A percentile compares a stretch with the other conserved stretches of the same genome.
phyloP scores from a whole-genome alignment of 2,329 filamentous ascomycete genomes.

The Lojkania enalia region DNA sequence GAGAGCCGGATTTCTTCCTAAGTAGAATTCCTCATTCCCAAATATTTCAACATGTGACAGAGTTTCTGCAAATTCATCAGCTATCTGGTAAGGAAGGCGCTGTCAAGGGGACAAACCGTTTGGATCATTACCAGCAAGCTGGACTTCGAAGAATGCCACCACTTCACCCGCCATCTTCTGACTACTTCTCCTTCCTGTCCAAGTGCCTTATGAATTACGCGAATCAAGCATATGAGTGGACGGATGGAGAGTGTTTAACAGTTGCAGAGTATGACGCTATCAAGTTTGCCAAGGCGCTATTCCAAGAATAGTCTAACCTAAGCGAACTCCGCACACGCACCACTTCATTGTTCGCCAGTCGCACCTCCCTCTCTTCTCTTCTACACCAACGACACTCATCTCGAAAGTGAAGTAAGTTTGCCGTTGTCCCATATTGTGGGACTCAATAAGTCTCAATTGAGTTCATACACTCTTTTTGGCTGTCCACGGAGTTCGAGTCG shows the following conservation, averaged over 20 bases:
- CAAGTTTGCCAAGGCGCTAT: constrained; percentile 12
- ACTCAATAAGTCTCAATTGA: constrained; percentile 29
- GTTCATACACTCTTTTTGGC: constrained; percentile 11
- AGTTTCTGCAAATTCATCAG: constrained; percentile 29
- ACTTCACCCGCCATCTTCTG: constrained; percentile 28
- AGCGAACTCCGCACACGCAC: constrained; percentile 35
- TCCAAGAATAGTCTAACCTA: constrained; percentile 9
- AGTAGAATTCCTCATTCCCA: constrained; percentile 41
- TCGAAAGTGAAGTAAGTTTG: constrained; percentile 48
- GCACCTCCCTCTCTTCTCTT: constrained; percentile 31
- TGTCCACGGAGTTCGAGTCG: constrained; percentile 9
- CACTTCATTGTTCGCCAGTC: constrained; percentile 6
- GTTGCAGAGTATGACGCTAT: constrained; percentile 5
- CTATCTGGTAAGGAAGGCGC: background rate
- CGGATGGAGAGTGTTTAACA: too few species aligned
- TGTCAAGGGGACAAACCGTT: constrained; percentile 20
- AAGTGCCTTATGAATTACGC: too few species aligned
- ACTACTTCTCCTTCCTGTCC: background rate
- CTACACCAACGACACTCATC: constrained; percentile 48
- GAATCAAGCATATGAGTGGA: too few species aligned
- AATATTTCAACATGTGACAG: constrained; percentile 33
- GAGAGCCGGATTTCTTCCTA: constrained; percentile 37
- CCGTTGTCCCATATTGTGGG: constrained; percentile 4
- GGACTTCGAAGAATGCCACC: constrained; percentile 36
- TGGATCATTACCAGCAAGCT: constrained; percentile 13